A percentile compares a stretch with the other conserved stretches of the same genome.
phyloP scores from a whole-genome alignment of 805 yeast genomes.

The Kluyveromyces lactis region DNA sequence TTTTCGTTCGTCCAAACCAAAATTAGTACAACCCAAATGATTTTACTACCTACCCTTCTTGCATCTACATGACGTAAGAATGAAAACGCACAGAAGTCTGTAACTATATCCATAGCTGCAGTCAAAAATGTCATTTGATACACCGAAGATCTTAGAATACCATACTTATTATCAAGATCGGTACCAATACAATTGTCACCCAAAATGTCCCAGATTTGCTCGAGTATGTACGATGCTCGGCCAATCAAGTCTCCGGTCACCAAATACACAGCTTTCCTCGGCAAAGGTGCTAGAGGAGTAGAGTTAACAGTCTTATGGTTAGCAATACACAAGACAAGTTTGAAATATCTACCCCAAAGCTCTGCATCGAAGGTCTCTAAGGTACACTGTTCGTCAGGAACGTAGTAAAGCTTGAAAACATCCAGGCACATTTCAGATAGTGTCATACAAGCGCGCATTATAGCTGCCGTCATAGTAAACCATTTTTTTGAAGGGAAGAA shows the following conservation, averaged over 20 bases:
- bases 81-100: conserved; percentile 57
- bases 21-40: conserved; percentile 57
- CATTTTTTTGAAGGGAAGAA: conserved; percentile 65
- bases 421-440: conserved; percentile 47
- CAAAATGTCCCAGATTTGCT: conserved; percentile 63
- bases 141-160: conserved; percentile 55
- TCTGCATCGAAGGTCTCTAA: conserved; percentile 48
- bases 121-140: conserved; percentile 50
- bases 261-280: conserved; percentile 58
- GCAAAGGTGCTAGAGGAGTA: conserved; percentile 63
- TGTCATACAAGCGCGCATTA: conserved; percentile 47
- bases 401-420: conserved; percentile 38
- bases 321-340: conserved; percentile 47
- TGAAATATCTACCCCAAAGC: conserved; percentile 63
- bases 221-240: conserved; percentile 46
- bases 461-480: conserved; percentile 57
- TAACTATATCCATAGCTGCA: conserved; percentile 48
- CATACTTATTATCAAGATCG: conserved; percentile 45
- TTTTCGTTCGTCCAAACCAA: conserved; percentile 14
- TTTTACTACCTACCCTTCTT: conserved; percentile 52
- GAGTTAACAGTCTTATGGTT: conserved; percentile 61
- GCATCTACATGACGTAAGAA: conserved; percentile 58
- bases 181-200: conserved; percentile 55
- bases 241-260: conserved; percentile 58
- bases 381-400: conserved; percentile 41